Base-by-base conservation (phyloP, 176 grass and related monocot species). In the Lolium perenne region DNA sequence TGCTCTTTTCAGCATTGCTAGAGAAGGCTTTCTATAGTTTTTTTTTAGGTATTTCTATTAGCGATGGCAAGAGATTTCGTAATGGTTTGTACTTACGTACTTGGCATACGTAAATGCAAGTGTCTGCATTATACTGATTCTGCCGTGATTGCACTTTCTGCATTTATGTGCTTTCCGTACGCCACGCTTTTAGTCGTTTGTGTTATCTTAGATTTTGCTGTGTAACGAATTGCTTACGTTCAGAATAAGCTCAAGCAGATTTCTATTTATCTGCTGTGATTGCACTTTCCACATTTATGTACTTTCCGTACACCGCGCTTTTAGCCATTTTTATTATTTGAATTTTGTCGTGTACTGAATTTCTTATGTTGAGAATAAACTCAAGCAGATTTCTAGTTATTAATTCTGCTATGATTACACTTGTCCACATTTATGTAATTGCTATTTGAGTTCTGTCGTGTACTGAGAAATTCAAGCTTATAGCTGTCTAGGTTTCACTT, bases 101-200 rank as follows among this genome's bases (percentile, higher is more conserved):
- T 38, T 64, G 65, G 74, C 79, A 14, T 74, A 60, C 64, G 82
- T 49, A 59, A 20, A 46, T 83, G 80, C 84, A 87, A 72, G 45
- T 38, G 6, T 60, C 6, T 74, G 74, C 62, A 77, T 29, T 75
- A 10, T 74, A 49, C 8, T 25, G 7, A 74, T 74, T 45, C 71
- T 50, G n/a, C 46, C 16, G 45, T 25, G 71, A 50, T 74, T 23
- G 46, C 12, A 49, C 71, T 14, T 74, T 32, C 13, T 3, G 15
- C 71, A 74, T 74, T 25, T 74, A 29, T 4, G 3, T 74, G 51
- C 13, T 29, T 75, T 50, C 22, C 13, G 13, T 74, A 74, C 6
- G 0, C 13, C 32, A 0, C 1, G 12, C 10, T 23, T 66, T 26
- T 73, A 8, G 46, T 17, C 12, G 7, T 23, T 50, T 50, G n/a